A percentile compares a stretch with the other conserved stretches of the same genome.
These are phyloP conservation scores for Penicillium sp. DNA, from an alignment of 2,329 filamentous ascomycete species.

Conservation along the genomic window DNA sequence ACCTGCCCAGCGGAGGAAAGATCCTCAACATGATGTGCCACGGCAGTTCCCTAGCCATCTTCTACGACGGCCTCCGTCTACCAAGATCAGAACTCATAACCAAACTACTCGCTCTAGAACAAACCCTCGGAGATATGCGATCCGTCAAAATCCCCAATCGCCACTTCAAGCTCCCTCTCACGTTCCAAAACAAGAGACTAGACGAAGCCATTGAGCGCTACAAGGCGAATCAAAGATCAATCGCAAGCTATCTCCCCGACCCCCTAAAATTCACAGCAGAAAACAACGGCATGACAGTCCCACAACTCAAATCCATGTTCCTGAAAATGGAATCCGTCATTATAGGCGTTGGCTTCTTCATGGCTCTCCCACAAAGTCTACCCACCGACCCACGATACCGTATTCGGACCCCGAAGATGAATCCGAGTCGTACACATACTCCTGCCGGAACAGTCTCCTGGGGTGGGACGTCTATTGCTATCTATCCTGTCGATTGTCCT, in stretches of 20 bases:
- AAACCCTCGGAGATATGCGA: conserved; percentile 41
- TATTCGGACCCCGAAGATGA: conserved; percentile 58
- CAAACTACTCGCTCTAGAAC: conserved; percentile 31
- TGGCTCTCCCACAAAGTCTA: conserved; percentile 53
- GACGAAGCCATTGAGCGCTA: conserved; percentile 60
- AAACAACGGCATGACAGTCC: conserved; percentile 54
- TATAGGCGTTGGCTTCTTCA: conserved; percentile 58
- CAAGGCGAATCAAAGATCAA: conserved; percentile 60
- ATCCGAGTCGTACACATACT: conserved; percentile 42
- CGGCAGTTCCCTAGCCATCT: conserved; percentile 26
- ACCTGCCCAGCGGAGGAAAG: background rate
- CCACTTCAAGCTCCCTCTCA: conserved; percentile 48
- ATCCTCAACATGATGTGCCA: background rate
- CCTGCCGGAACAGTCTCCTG: conserved; percentile 55
- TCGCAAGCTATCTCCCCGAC: conserved; percentile 63
- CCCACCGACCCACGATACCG: conserved; percentile 57
- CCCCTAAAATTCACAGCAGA: conserved; percentile 60
- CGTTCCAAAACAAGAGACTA: conserved; percentile 41
- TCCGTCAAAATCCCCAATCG: conserved; percentile 45
- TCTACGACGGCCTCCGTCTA: conserved; percentile 42
- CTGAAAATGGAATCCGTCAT: conserved; percentile 53
- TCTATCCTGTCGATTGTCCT: conserved; percentile 50
- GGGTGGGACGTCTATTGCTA: conserved; percentile 55
- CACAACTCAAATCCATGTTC: conserved; percentile 54
- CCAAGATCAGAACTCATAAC: background rate